Evolutionary conservation across 2,329 filamentous ascomycete species (phyloP), one percentile per base, ranked within the genome.

Genomic region (Myriangium duriaei): DNA sequence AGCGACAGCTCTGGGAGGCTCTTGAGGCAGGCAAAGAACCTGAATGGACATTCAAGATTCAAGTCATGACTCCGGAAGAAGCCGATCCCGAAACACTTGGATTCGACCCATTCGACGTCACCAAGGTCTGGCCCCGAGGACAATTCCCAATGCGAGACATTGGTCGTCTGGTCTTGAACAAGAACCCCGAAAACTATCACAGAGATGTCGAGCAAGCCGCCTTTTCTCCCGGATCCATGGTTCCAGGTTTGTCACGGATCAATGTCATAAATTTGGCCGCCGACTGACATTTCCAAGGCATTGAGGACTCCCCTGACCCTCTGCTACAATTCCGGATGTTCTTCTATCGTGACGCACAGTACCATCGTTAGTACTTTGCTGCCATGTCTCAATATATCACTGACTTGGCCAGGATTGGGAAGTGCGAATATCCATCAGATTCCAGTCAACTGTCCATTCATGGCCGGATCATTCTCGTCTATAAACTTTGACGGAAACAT

Each of bases 41-140:
- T 11, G 57, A 58, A 12, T 68, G 63, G 62, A 66, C 60, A 3
- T 60, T 59, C 4, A 54, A 60, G 32, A 57, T 67, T 3, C 63
- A 67, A 39, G 53, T 65, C 33, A 68, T 67, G 63, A 50, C 60
- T 29, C 59, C 62, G 2, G 55, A 64, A 13, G 57, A 69, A 30
- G 64, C 64, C 0, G 61, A 66, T 41, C 56, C 65, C 2, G 52
- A 59, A n/a, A 61, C 61, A 33, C 57, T 71, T n/a, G 63, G 64
- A 3, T 71, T 70, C 42, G 66, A 71, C 37, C 61, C 64, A 5
- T 69, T 72, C 42, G 67, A 72, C 44, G 58, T 71, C 4, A 71
- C 69, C 24, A 71, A 71, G 48, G 58, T 70, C 37, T 72, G 67
- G 68, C 66, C 65, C 1, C 54, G 62, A 24, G 54, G 54, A 15